These are phyloP conservation scores for Pelargonium fulgidum DNA, from an alignment of 441 rosid species.

Conservation along the genomic window DNA sequence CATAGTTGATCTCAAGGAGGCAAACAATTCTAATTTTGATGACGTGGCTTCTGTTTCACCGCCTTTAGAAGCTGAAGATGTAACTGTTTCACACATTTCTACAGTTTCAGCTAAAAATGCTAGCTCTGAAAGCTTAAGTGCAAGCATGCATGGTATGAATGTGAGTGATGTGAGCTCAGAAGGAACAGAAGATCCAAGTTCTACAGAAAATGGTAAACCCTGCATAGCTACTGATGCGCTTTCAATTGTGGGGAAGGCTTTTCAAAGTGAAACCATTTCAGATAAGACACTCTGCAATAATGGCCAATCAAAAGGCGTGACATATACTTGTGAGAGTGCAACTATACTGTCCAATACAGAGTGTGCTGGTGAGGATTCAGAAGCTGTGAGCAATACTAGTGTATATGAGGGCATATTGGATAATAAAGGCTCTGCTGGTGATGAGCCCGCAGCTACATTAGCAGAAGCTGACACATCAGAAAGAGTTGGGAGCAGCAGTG, in stretches of 20 bases:
- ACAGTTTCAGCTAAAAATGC: constrained; percentile 19
- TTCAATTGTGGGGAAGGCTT: constrained; percentile 19
- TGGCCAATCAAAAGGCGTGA: constrained; percentile 17
- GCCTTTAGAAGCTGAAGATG: constrained; percentile 28
- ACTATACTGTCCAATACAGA: constrained; percentile 5
- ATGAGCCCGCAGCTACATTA: constrained; percentile 16
- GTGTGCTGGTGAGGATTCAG: constrained; percentile 22
- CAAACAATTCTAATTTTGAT: constrained; percentile 24
- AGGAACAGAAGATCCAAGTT: constrained; percentile 16
- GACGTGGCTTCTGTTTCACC: constrained; percentile 21
- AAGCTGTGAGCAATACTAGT: constrained; percentile 12
- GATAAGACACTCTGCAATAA: constrained; percentile 6
- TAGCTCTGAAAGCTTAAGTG: constrained; percentile 10
- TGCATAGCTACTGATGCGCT: constrained; percentile 11
- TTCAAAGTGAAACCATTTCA: constrained; percentile 12
- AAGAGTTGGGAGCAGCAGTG: constrained; percentile 17
- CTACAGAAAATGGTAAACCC: constrained; percentile 14
- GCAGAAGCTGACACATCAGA: constrained; percentile 15
- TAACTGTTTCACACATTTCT: constrained; percentile 21
- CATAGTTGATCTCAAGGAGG: constrained; percentile 25
- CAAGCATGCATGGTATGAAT: constrained; percentile 7
- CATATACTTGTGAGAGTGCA: constrained; percentile 11
- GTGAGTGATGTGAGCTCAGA: constrained; percentile 24
- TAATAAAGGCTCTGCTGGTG: constrained; percentile 14
- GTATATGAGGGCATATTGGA: constrained; percentile 17